Evolutionary conservation across 192 early-diverging fungal genomes (phyloP), one percentile per base, ranked within the genome.

Genomic region (Entomortierella parvispora): DNA sequence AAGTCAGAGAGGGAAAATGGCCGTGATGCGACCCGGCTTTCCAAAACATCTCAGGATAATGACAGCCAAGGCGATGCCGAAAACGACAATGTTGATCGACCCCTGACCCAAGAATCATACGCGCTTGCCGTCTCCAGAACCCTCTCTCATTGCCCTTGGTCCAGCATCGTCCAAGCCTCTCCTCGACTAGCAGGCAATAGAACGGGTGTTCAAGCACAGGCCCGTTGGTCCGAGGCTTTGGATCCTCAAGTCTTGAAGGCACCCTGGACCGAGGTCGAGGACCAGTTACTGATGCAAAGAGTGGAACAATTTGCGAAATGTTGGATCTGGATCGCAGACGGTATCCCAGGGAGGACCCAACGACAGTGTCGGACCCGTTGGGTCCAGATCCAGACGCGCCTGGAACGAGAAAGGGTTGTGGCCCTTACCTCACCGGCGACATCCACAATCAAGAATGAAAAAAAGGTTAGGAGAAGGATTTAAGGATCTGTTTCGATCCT

Each of bases 241-340:
- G 85, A 88, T 55, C 87, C 87, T 7, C 68, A 51, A 29, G 87
- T 88, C 11, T 62, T 82, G 25, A 86, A 85, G 32, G 87, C 84
- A 0, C 82, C 83, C 47, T 88, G 87, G 87, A 75, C 69, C 2
- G 34, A 56, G 2, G 81, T 81, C 20, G 85, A 90, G 68, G 88
- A 86, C 63, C 62, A 51, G 17, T 69, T 88, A 31, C 63, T 93
- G 33, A 76, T 88, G 46, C 80, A 81, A 20, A 90, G 87, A 9
- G 87, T 85, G 1, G 46, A 67, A 10, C 28, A 69, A 23, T 78
- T 55, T 49, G 71, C 80, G 20, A 65, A 79, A 31, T 86, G 85
- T 42, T 88, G 87, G 87, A 88, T 88, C 7, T 79, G 85, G 32
- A 88, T 88, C 47, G 85, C 87, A 2, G 87, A 88, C 51, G 65